A percentile compares a stretch with the other conserved stretches of the same genome.
phyloP scores from a whole-genome alignment of 495 filamentous ascomycete species.

The Neurospora sp. region DNA sequence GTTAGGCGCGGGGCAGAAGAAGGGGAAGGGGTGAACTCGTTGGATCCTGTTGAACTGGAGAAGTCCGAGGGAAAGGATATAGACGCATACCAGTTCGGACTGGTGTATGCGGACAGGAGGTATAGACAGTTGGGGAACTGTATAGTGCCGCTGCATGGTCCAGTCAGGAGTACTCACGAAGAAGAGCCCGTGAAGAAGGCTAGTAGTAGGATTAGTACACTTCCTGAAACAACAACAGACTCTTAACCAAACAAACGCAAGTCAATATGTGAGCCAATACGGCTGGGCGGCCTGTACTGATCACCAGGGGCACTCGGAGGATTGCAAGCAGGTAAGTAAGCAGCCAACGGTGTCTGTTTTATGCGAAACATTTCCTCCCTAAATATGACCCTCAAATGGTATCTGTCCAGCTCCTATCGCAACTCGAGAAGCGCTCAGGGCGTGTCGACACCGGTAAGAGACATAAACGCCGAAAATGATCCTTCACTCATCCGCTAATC shows the following conservation, averaged over 20 bases:
- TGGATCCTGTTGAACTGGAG: background rate
- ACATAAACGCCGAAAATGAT: background rate
- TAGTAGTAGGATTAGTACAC: background rate
- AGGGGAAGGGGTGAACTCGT: background rate
- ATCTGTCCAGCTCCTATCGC: background rate
- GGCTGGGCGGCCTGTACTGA: background rate
- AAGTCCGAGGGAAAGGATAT: background rate
- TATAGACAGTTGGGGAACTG: slow-evolving; percentile 31
- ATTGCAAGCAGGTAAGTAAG: background rate
- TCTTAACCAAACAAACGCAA: background rate
- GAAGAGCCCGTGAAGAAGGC: background rate
- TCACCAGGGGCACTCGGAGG: background rate
- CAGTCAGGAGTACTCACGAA: background rate
- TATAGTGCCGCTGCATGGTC: slow-evolving; percentile 10
- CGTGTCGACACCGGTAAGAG: background rate
- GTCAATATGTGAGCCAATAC: background rate
- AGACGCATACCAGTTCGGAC: slow-evolving; percentile 18
- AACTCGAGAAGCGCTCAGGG: background rate
- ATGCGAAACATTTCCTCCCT: background rate
- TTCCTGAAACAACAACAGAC: background rate
- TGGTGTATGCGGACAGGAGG: slow-evolving; percentile 33
- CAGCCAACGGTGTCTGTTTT: background rate
- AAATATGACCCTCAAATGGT: background rate
- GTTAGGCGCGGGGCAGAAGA: background rate
- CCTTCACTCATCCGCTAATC: background rate